Conservation (phyloP, 116 monocot species). For the Papilionanthe hybrid region DNA sequence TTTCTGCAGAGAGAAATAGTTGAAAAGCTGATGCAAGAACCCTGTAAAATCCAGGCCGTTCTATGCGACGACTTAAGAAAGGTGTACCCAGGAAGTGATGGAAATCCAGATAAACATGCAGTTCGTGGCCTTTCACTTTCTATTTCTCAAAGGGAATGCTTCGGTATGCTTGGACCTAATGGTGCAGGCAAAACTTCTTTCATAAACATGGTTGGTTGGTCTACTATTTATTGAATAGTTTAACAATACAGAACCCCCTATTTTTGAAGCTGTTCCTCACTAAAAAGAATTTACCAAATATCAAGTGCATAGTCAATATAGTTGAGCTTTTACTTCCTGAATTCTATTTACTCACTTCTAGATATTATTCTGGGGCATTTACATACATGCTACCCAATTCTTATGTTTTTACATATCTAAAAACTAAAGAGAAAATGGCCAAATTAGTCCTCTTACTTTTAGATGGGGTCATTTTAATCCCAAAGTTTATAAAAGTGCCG, state of each 20-base stretch:
- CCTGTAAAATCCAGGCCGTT: slow-evolving; percentile 19
- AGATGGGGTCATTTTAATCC: too few species aligned
- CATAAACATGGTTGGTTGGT: slow-evolving; percentile 48
- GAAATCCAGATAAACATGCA: slow-evolving; percentile 46
- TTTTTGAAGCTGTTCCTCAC: not conserved
- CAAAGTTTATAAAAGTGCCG: too few species aligned
- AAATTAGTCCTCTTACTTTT: too few species aligned
- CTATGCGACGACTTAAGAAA: slow-evolving; percentile 44
- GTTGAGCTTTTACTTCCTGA: not conserved
- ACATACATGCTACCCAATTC: too few species aligned
- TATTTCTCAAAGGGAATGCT: slow-evolving; percentile 40
- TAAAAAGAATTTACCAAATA: not conserved
- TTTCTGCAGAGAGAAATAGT: slow-evolving; percentile 38
- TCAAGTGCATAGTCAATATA: not conserved
- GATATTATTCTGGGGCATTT: not conserved
- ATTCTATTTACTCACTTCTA: not conserved
- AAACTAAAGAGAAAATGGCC: too few species aligned
- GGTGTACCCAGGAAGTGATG: slow-evolving; percentile 37
- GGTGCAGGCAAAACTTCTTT: slow-evolving; percentile 67
- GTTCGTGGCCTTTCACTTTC: slow-evolving; percentile 48
- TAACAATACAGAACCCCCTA: not conserved
- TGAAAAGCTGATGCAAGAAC: slow-evolving; percentile 25
- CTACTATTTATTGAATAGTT: not conserved
- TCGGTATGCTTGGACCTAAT: slow-evolving; percentile 64
- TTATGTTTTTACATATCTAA: too few species aligned